These are phyloP conservation scores for Dactylellina cionopaga DNA, from an alignment of 2,329 filamentous ascomycete species.

Conservation along the genomic window DNA sequence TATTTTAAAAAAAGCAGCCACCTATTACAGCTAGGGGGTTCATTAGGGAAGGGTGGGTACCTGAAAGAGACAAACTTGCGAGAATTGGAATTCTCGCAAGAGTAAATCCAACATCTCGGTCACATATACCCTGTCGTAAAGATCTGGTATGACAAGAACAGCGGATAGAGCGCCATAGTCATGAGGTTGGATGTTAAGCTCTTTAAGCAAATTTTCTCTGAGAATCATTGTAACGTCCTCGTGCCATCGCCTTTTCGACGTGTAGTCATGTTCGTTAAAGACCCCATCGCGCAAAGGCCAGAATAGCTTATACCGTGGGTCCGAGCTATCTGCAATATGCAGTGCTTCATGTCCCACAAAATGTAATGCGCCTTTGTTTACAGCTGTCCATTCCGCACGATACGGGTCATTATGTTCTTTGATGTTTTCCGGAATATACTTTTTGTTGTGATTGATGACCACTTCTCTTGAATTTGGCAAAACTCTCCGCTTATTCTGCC, in stretches of 20 bases:
- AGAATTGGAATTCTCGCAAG: conserved; percentile 89
- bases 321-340: conserved; percentile 87
- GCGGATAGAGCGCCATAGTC: conserved; percentile 92
- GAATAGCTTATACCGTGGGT: conserved; percentile 87
- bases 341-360: conserved; percentile 84
- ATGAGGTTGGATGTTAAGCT: conserved; percentile 81
- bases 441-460: conserved; percentile 91
- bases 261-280: conserved; percentile 90
- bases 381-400: conserved; percentile 93
- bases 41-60: conserved; percentile 26
- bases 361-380: conserved; percentile 77
- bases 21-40: not conserved
- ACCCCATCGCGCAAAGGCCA: conserved; percentile 89
- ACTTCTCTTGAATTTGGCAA: conserved; percentile 97
- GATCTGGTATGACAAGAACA: conserved; percentile 94
- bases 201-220: conserved; percentile 84
- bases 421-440: conserved; percentile 84
- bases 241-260: conserved; percentile 79
- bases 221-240: conserved; percentile 88
- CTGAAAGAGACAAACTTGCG: conserved; percentile 89
- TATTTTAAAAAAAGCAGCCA: not conserved
- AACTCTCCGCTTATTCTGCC: conserved; percentile 91
- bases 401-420: conserved; percentile 93
- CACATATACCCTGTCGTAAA: conserved; percentile 95
- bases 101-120: conserved; percentile 84